Base-by-base conservation (phyloP, 2,329 filamentous ascomycete species). In the Remersonia thermophila region DNA sequence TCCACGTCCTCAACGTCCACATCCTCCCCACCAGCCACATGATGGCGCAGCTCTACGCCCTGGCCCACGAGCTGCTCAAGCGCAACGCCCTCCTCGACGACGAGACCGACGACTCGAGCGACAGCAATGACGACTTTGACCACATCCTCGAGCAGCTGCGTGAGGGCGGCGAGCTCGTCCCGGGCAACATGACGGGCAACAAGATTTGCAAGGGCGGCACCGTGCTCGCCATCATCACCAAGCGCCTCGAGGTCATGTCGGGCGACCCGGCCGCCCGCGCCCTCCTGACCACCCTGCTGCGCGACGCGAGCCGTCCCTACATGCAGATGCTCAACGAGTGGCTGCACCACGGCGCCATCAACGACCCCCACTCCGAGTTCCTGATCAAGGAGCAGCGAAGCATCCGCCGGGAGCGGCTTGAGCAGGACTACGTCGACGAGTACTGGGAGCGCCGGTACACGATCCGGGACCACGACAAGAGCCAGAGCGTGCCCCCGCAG, bases 391-490 rank as follows among this genome's bases (percentile, higher is more conserved):
- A 96, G 57, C 85, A 94, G 50, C 93, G 89, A 58, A 94, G 87
- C 52, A 95, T 98, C 49, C 80, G 81, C 40, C 75, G 91, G 28
- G 91, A 96, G 55, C 73, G 83, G 40, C 65, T 98, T 3, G 86
- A 96, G 53, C 80, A 94, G 54, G 91, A 98, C 56, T 98, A 96
- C 52, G 98, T 89, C 0, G 91, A 98, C 56, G 91, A 98, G 53
- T 98, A 98, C 58, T 98, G 91, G 91, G 91, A 98, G 56, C 85
- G 93, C 53, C 73, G 91, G 44, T 98, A 98, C 55, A 96, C 91
- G 4, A 81, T 98, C 44, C 80, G 91, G 40, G 85, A 94, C 42
- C 77, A 84, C 33, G 83, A 94, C 41, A 23, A 23, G 20, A 23
- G 20, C 20, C 20, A 23, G 20, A 23, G 20, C 20, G 79, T 96